A percentile compares a stretch with the other conserved stretches of the same genome.
Evolutionary conservation across 116 monocot genomes (phyloP).

Genomic region (Phalaenopsis hybrid): DNA sequence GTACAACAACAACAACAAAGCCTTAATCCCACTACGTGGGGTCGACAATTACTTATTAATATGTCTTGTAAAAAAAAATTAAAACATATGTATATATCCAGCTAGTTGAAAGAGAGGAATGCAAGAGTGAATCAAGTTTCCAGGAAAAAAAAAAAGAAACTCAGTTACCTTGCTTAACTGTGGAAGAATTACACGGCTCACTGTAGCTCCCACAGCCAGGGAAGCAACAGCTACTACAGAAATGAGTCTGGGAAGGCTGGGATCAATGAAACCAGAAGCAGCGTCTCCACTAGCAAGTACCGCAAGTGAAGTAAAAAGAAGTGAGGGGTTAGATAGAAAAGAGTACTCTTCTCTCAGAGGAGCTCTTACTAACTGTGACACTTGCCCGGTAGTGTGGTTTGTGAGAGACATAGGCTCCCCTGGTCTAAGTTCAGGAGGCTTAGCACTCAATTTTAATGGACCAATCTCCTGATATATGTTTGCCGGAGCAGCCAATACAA

Average conservation of each 20-base stretch:
- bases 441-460: constrained; percentile 57
- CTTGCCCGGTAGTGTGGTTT: constrained; percentile 72
- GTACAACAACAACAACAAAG: too few relatives aligned
- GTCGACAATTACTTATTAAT: too few relatives aligned
- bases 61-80: too few relatives aligned
- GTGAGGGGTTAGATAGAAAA: constrained; percentile 46
- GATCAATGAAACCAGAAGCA: constrained; percentile 68
- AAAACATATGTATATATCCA: too few relatives aligned
- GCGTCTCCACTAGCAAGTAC: constrained; percentile 83
- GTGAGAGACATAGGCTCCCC: constrained; percentile 81
- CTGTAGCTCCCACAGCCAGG: constrained; percentile 48
- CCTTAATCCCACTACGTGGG: too few relatives aligned
- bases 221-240: constrained; percentile 58
- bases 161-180: constrained; percentile 60
- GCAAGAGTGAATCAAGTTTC: background rate
- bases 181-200: constrained; percentile 63
- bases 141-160: background rate
- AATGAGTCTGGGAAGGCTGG: constrained; percentile 55
- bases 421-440: constrained; percentile 45
- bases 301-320: constrained; percentile 67
- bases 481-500: constrained; percentile 64
- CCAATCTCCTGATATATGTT: constrained; percentile 57
- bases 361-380: constrained; percentile 65
- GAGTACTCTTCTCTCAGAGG: constrained; percentile 38
- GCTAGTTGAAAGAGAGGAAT: background rate